Conservation (phyloP, 306 rosid species). For the Begonia masoniana region DNA sequence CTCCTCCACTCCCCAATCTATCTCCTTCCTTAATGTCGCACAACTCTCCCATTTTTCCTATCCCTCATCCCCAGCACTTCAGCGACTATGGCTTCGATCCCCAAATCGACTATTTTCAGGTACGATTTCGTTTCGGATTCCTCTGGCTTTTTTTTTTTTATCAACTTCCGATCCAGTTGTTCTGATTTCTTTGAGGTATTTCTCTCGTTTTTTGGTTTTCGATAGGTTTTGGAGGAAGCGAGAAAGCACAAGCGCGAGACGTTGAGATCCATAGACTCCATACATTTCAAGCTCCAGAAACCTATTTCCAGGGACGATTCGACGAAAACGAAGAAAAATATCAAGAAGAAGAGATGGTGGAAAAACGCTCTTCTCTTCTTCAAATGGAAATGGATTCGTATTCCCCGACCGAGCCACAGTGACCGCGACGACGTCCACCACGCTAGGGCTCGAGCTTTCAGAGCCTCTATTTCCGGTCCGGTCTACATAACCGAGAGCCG, state of each 20-base stretch:
- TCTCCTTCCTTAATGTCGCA: constrained; percentile 27
- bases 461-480: constrained; percentile 75
- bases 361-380: constrained; percentile 55
- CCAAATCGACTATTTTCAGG: constrained; percentile 85
- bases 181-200: neutral
- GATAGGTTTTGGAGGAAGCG: constrained; percentile 76
- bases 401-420: neutral
- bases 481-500: constrained; percentile 68
- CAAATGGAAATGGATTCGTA: constrained; percentile 47
- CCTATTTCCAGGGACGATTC: constrained; percentile 68
- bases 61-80: constrained; percentile 79
- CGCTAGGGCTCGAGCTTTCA: constrained; percentile 57
- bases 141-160: too few relatives aligned
- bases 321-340: constrained; percentile 26
- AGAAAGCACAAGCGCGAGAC: constrained; percentile 62
- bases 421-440: constrained; percentile 42
- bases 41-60: constrained; percentile 71
- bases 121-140: constrained; percentile 3
- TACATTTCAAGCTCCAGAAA: constrained; percentile 83
- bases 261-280: constrained; percentile 68
- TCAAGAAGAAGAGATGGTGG: constrained; percentile 82
- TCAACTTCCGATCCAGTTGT: too few relatives aligned
- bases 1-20: too few relatives aligned
- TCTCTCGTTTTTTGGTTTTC: neutral
- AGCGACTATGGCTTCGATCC: constrained; percentile 98